Evolutionary conservation across 2,329 filamentous ascomycete genomes (phyloP).

Genomic region (Claviceps africana): DNA sequence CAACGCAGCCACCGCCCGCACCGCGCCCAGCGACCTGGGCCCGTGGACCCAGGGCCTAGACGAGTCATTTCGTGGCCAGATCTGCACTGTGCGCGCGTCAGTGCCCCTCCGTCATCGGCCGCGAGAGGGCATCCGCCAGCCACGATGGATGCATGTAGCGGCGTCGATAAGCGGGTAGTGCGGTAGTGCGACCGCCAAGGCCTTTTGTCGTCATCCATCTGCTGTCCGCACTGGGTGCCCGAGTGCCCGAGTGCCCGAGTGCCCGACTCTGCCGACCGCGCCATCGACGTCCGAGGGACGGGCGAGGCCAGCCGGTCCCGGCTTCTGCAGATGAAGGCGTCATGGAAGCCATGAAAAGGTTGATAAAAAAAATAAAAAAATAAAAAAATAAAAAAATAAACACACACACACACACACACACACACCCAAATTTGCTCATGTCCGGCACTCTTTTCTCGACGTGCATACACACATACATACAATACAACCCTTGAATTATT

Average conservation of each 20-base stretch:
- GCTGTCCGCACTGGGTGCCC: not conserved
- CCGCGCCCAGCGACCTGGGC: not conserved
- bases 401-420: too few relatives aligned
- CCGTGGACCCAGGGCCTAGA: not conserved
- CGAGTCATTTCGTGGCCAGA: not conserved
- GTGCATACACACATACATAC: too few relatives aligned
- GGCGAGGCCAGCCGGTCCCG: not conserved
- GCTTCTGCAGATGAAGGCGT: not conserved
- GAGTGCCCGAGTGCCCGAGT: too few relatives aligned
- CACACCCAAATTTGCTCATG: too few relatives aligned
- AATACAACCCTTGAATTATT: too few relatives aligned
- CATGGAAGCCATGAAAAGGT: not conserved
- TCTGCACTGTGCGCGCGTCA: not conserved
- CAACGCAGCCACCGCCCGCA: not conserved
- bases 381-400: not conserved
- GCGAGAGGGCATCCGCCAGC: too few relatives aligned
- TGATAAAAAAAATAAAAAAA: not conserved
- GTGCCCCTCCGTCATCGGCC: not conserved
- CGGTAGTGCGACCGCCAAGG: constrained; percentile 6
- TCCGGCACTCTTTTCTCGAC: too few relatives aligned
- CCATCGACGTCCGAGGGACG: not conserved
- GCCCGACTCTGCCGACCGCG: too few relatives aligned
- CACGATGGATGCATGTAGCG: not conserved
- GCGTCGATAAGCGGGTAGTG: constrained; percentile 4
- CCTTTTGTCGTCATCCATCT: not conserved